These are phyloP conservation scores for Sclerotinia sclerotiorum DNA, from an alignment of 2,329 filamentous ascomycete species.

Conservation along the genomic window DNA sequence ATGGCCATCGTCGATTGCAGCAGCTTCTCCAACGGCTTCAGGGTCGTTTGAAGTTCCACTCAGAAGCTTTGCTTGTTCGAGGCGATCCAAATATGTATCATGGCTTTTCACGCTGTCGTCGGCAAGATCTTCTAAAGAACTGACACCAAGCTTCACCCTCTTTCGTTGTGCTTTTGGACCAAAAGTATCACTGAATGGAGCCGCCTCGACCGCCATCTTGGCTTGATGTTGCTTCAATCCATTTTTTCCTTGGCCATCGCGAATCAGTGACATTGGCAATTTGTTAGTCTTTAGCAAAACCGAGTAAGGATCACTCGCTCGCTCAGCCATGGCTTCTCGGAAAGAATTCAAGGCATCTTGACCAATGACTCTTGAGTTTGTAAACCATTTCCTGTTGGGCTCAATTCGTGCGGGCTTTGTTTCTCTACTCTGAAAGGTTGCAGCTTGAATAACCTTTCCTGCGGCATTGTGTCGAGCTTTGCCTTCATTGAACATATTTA, in stretches of 20 bases:
- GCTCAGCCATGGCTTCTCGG: constrained; percentile 87
- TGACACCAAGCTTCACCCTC: constrained; percentile 82
- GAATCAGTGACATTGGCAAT: constrained; percentile 90
- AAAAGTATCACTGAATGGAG: constrained; percentile 85
- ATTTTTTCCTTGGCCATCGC: constrained; percentile 73
- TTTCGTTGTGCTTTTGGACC: constrained; percentile 93
- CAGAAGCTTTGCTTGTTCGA: constrained; percentile 75
- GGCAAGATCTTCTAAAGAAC: constrained; percentile 78
- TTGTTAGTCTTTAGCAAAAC: constrained; percentile 98
- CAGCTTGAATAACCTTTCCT: constrained; percentile 82
- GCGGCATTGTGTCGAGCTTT: constrained; percentile 77
- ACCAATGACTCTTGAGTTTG: constrained; percentile 84
- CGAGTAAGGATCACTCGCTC: constrained; percentile 85
- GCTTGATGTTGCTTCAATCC: constrained; percentile 89
- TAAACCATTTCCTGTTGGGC: constrained; percentile 97
- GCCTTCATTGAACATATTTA: constrained; percentile 90
- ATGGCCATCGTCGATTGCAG: constrained; percentile 45
- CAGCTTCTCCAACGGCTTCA: constrained; percentile 48
- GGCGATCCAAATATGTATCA: constrained; percentile 74
- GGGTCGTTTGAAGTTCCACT: constrained; percentile 64
- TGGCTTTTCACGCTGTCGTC: constrained; percentile 78
- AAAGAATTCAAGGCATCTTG: constrained; percentile 87
- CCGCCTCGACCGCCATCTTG: constrained; percentile 87
- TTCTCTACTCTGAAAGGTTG: constrained; percentile 80
- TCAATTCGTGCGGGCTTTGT: constrained; percentile 83